Base-by-base conservation (phyloP, 2,329 filamentous ascomycete species). In the Monosporascus ibericus region DNA sequence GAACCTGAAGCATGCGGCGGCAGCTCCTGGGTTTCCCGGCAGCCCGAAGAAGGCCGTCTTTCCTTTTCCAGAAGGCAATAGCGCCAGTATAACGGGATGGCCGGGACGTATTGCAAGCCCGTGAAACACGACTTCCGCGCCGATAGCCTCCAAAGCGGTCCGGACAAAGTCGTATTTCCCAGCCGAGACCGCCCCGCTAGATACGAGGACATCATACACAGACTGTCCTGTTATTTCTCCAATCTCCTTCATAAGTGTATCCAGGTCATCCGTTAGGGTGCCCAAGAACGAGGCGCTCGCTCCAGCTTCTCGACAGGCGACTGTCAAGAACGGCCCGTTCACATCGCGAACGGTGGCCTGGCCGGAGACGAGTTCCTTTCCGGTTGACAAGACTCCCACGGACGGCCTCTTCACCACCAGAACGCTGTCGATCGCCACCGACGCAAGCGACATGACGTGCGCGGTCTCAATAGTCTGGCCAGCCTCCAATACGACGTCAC, bases 81-180 rank as follows among this genome's bases (percentile, higher is more conserved):
- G 56, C 0, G 63, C 64, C 47, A 67, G 67, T 14, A 68, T 53
- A 1, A 59, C 60, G 1, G 65, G 65, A 52, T 62, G 64, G 2
- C 66, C 66, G 15, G 66, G 65, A 11, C 59, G 53, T n/a, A 68
- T 65, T 11, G 52, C 58, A 22, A 65, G 54, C 20, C 58, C 60
- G 44, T 66, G 66, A 38, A 67, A 67, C 3, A 60, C 9, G 1
- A 65, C 48, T 8, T 58, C 51, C 2, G 58, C 63, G 30, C 53
- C 52, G 25, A 68, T 50, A 22, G 49, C 24, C 40, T 61, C 54
- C 7, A 67, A 24, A 7, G 58, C 59, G 0, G 30, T 18, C 3
- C 59, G 53, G 3, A 68, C 49, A 39, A 64, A 57, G 42, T 68
- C 65, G 49, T 54, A 66, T 48, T 52, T 58, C 1, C 66, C 66